Evolutionary conservation across 1,139 yeast genomes (phyloP), one percentile per base, ranked within the genome.

Genomic region (Debaryomyces robertsiae): DNA sequence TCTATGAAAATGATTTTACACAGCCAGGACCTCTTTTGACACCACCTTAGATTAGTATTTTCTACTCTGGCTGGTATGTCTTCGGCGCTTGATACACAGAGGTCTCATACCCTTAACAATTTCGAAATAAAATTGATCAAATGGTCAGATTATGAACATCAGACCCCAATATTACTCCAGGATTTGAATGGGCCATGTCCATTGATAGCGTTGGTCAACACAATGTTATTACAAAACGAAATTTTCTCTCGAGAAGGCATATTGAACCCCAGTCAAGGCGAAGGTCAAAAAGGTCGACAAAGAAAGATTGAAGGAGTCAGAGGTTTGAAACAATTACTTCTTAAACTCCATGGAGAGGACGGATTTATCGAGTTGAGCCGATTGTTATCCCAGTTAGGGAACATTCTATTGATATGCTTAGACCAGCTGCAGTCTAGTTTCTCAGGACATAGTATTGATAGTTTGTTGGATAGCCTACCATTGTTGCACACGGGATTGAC

Each of bases 101-200:
- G 17, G 16, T 13, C 15, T 9, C 27, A 35, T 10, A 9, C 27
- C 5, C 14, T 14, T 10, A 30, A 32, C 4, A 43, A 39, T 17
- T 64, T 64, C 42, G 52, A 52, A 6, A 55, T 64, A 3, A 58
- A 60, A 39, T 32, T 44, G 5, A 54, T 65, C 5, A 37, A 39
- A 6, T 65, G 70, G 70, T 55, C 67, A 1, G 66, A 65, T 33
- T 64, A 65, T 47, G 62, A 61, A 34, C 58, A 63, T 30, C 56
- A 55, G 43, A 68, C 79, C 17, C 81, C 78, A n/a, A 79, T 90
- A 27, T 63, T 91, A n/a, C 63, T 88, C 14, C 97, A 91, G 61
- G 87, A 87, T 47, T 72, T 63, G 35, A 88, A 90, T 53, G 97
- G 96, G 0, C 96, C 96, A 0, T 90, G 96, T 56, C 95, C 96